Conservation (phyloP, 306 rosid genomes). For the Oemleria cerasiformis region DNA sequence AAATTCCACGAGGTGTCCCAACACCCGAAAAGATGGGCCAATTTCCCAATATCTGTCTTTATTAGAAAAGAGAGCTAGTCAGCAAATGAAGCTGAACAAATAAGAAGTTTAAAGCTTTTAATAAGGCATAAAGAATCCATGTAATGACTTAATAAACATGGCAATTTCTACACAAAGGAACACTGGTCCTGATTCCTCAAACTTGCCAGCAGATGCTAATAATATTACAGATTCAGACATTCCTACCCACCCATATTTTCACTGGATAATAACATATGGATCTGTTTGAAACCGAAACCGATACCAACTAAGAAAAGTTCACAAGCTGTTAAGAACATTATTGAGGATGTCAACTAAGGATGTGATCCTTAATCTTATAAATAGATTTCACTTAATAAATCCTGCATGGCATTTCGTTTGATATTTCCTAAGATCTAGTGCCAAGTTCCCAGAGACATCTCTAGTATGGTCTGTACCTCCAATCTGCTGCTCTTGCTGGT, state of each 20-base stretch:
- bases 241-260: neutral
- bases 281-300: neutral
- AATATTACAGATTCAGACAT: conserved; percentile 7
- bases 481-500: conserved; percentile 87
- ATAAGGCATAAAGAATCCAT: neutral
- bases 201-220: neutral
- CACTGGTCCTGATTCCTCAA: conserved; percentile 3
- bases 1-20: no score
- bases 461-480: conserved; percentile 97
- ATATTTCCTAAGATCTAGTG: neutral
- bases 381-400: neutral
- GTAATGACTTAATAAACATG: neutral
- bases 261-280: neutral
- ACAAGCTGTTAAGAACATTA: neutral
- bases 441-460: neutral
- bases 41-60: neutral
- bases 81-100: neutral
- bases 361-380: conserved; percentile 2
- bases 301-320: neutral
- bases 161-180: conserved; percentile 13
- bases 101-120: neutral
- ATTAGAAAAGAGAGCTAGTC: neutral
- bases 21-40: no score
- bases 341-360: neutral
- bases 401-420: conserved; percentile 4